Percentiles rank a stretch among this genome's conserved stretches.
Evolutionary conservation across 192 early-diverging fungal species (phyloP).

Genomic region (Coemansia sp.): DNA sequence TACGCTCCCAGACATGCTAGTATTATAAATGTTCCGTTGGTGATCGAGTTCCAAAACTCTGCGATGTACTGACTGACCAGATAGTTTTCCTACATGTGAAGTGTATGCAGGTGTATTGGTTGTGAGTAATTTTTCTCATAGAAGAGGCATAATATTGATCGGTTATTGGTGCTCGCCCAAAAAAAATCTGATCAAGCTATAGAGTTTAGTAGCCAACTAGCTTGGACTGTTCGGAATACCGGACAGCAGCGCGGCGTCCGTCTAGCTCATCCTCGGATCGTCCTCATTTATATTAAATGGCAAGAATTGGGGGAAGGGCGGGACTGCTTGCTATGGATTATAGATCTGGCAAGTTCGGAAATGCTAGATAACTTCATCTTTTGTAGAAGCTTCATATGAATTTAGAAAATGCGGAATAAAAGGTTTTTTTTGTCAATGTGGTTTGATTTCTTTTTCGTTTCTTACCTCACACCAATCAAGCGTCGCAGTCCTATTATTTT

Average conservation of each 20-base stretch:
- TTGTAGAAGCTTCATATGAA: background rate
- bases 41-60: slow-evolving; percentile 70
- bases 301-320: no score
- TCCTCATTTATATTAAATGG: no score
- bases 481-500: slow-evolving; percentile 57
- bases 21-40: slow-evolving; percentile 62
- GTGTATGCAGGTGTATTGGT: background rate
- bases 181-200: no score
- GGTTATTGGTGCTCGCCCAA: no score
- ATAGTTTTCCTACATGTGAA: slow-evolving; percentile 63
- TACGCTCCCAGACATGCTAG: slow-evolving; percentile 59
- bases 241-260: no score
- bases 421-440: background rate
- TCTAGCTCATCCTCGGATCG: no score
- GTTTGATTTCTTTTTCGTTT: background rate
- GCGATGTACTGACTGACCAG: slow-evolving; percentile 62
- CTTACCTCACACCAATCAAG: slow-evolving; percentile 78
- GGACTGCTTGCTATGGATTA: no score
- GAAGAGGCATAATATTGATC: no score
- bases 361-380: no score
- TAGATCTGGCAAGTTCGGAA: no score
- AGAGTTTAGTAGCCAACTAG: no score
- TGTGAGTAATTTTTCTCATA: background rate
- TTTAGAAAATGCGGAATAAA: background rate
- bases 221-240: no score